These are phyloP conservation scores for Xylaria scruposa DNA, from an alignment of 495 filamentous ascomycete species.

Conservation along the genomic window DNA sequence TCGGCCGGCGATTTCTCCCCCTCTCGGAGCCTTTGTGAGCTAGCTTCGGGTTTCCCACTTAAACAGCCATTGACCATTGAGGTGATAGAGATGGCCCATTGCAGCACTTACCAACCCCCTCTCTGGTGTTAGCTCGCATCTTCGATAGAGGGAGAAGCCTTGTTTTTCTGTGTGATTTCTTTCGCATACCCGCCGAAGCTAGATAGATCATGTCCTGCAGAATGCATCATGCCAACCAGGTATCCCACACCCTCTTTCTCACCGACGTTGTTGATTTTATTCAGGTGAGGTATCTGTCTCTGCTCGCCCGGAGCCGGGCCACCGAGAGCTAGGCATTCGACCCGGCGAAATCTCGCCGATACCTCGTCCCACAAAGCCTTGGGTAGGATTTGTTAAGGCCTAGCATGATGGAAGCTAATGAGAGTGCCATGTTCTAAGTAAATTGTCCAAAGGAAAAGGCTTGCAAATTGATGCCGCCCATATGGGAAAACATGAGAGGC, in stretches of 20 bases:
- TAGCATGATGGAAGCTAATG: neutral
- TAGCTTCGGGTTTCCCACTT: constrained; percentile 5
- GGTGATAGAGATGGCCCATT: neutral
- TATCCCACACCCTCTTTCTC: constrained; percentile 10
- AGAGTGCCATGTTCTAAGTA: neutral
- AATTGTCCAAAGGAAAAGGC: neutral
- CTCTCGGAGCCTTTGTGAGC: neutral
- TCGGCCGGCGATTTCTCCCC: neutral
- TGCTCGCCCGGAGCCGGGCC: neutral
- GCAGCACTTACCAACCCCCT: constrained; percentile 1
- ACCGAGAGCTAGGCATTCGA: neutral
- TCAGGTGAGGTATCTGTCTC: constrained; percentile 6
- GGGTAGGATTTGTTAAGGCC: neutral
- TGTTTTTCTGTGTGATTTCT: constrained; percentile 28
- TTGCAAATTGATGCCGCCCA: neutral
- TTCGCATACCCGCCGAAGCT: constrained; percentile 51
- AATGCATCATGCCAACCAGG: constrained; percentile 27
- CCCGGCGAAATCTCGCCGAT: neutral
- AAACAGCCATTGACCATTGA: neutral
- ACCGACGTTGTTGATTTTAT: neutral
- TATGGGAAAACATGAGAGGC: neutral
- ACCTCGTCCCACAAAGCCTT: neutral
- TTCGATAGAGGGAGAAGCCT: neutral
- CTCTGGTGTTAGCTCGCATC: constrained; percentile 3
- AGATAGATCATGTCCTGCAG: constrained; percentile 44